Evolutionary conservation across 2,329 filamentous ascomycete species (phyloP).

Genomic region (Dactylellina drechsleri): DNA sequence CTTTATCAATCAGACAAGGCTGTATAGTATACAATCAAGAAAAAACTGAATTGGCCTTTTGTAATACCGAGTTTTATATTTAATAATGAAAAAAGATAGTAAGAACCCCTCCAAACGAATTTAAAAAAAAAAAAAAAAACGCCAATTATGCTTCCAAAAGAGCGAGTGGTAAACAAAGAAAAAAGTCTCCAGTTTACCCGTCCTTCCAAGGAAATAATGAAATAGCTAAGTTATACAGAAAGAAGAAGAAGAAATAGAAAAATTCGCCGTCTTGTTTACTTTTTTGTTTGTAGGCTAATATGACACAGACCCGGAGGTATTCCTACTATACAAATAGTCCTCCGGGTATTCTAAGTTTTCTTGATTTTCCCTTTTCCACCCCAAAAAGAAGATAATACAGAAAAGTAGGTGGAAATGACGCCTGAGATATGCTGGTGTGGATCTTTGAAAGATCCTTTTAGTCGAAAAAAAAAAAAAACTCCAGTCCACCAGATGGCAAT

Average conservation of each 20-base stretch:
- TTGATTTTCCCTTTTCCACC: too few relatives aligned
- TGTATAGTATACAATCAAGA: too few relatives aligned
- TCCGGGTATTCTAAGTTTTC: too few relatives aligned
- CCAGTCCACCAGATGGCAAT: background rate
- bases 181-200: too few relatives aligned
- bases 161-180: background rate
- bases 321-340: too few relatives aligned
- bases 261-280: background rate
- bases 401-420: background rate
- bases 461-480: background rate
- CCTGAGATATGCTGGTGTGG: too few relatives aligned
- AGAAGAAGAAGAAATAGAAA: background rate
- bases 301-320: background rate
- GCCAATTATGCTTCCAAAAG: slow-evolving; percentile 20
- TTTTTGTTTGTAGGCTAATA: background rate
- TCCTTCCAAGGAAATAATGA: background rate
- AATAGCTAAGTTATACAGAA: slow-evolving; percentile 1
- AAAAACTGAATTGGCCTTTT: too few relatives aligned
- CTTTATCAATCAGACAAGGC: too few relatives aligned
- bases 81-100: too few relatives aligned
- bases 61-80: too few relatives aligned
- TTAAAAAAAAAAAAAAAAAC: too few relatives aligned
- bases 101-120: background rate
- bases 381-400: background rate
- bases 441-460: too few relatives aligned